Percentiles rank a stretch among this genome's conserved stretches.
These are phyloP conservation scores for Saccharomyces mikatae DNA, from an alignment of 805 yeast genomes.

Conservation along the genomic window DNA sequence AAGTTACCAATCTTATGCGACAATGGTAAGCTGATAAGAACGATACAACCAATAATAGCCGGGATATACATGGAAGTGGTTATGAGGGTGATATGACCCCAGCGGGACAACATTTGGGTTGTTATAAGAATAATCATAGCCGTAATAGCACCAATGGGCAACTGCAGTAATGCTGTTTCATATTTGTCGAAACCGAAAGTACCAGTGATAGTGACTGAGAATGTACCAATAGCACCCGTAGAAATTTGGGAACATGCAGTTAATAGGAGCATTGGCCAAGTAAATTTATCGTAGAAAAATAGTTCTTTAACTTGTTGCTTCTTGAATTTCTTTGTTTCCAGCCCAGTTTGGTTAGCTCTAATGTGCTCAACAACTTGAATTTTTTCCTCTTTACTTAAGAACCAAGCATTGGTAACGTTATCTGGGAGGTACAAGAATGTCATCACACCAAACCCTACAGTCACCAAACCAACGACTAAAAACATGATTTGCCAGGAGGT, in stretches of 20 bases:
- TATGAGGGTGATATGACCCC: slow-evolving; percentile 32
- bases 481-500: slow-evolving; percentile 58
- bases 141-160: slow-evolving; percentile 50
- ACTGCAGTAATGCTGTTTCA: slow-evolving; percentile 42
- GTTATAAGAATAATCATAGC: slow-evolving; percentile 35
- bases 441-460: slow-evolving; percentile 41
- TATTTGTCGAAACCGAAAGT: slow-evolving; percentile 42
- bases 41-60: slow-evolving; percentile 44
- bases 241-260: slow-evolving; percentile 41
- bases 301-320: slow-evolving; percentile 40
- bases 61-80: slow-evolving; percentile 36
- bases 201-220: slow-evolving; percentile 44
- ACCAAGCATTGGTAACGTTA: slow-evolving; percentile 37
- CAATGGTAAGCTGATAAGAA: slow-evolving; percentile 33
- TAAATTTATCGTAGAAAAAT: slow-evolving; percentile 37
- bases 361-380: slow-evolving; percentile 41
- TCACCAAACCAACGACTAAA: slow-evolving; percentile 46
- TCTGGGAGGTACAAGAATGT: slow-evolving; percentile 43
- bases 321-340: slow-evolving; percentile 41
- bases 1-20: slow-evolving; percentile 39
- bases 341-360: slow-evolving; percentile 43
- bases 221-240: slow-evolving; percentile 46
- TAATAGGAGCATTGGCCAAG: slow-evolving; percentile 43
- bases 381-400: slow-evolving; percentile 35
- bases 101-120: slow-evolving; percentile 32